Conservation (phyloP, 2,329 filamentous ascomycete species). For the Aspergillus arachidicola region DNA sequence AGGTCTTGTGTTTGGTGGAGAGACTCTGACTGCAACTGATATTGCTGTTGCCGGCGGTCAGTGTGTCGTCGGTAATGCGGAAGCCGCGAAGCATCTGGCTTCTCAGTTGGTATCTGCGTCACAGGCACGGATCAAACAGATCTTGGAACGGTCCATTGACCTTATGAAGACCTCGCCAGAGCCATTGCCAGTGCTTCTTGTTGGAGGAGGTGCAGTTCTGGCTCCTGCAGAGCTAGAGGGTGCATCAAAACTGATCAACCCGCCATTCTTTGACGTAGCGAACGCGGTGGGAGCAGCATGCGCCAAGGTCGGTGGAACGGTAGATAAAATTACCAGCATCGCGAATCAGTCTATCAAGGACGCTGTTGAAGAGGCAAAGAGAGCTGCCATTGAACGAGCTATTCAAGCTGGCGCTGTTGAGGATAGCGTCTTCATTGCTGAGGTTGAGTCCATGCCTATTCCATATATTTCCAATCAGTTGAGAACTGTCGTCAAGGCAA, state of each 20-base stretch:
- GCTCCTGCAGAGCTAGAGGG: background rate
- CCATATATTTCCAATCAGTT: constrained; percentile 38
- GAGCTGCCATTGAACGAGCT: background rate
- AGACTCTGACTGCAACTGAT: constrained; percentile 62
- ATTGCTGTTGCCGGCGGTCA: constrained; percentile 40
- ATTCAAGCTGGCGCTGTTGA: constrained; percentile 28
- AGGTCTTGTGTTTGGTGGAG: constrained; percentile 60
- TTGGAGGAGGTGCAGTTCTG: constrained; percentile 58
- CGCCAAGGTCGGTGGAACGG: constrained; percentile 54
- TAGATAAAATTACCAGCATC: background rate
- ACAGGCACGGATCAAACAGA: background rate
- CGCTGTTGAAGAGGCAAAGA: background rate
- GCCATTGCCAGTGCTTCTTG: constrained; percentile 53
- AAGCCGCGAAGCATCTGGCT: background rate
- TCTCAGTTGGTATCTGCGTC: background rate
- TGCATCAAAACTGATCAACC: background rate
- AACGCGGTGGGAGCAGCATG: constrained; percentile 68
- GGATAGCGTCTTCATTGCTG: constrained; percentile 41
- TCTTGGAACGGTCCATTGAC: background rate
- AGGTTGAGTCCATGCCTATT: constrained; percentile 42
- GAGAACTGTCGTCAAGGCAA: constrained; percentile 33
- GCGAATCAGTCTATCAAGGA: background rate
- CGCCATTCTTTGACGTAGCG: constrained; percentile 51
- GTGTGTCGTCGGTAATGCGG: background rate
- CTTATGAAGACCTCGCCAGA: background rate